Percentiles rank a stretch among this genome's conserved stretches.
These are phyloP conservation scores for Aspergillus luchuensis DNA, from an alignment of 2,329 filamentous ascomycete species.

Conservation along the genomic window DNA sequence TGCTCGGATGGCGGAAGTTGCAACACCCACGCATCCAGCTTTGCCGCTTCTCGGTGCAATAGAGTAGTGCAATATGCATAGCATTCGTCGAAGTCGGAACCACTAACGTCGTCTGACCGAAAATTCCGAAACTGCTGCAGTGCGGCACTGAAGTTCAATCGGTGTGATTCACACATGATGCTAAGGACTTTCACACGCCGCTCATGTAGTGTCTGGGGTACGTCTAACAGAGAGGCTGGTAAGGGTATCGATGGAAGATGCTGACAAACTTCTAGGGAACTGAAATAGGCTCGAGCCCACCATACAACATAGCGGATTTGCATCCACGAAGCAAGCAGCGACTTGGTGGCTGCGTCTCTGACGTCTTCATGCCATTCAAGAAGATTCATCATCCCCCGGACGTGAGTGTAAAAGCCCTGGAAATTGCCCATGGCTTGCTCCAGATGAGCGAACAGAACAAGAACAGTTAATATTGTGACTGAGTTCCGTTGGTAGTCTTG, in stretches of 20 bases:
- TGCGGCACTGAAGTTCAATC: constrained; percentile 16
- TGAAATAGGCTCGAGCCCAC: constrained; percentile 32
- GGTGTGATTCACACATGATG: constrained; percentile 30
- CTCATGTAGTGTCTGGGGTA: constrained; percentile 10
- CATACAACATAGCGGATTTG: constrained; percentile 27
- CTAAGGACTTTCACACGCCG: constrained; percentile 22
- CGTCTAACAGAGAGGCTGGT: constrained; percentile 6
- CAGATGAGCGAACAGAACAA: constrained; percentile 25
- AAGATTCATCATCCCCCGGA: constrained; percentile 15
- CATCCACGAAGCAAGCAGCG: constrained; percentile 26
- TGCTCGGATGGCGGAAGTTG: constrained; percentile 21
- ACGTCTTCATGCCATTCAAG: not conserved
- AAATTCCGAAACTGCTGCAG: constrained; percentile 13
- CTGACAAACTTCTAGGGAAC: constrained; percentile 22
- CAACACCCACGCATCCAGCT: constrained; percentile 22
- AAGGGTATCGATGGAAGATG: constrained; percentile 16
- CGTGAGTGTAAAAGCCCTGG: constrained; percentile 25
- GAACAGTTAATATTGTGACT: constrained; percentile 12
- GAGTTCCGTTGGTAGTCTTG: constrained; percentile 11
- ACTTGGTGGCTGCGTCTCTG: constrained; percentile 1
- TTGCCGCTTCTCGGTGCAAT: not conserved
- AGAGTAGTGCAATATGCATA: not conserved
- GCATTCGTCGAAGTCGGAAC: not conserved
- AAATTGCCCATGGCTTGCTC: constrained; percentile 30
- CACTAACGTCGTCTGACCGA: not conserved